Base-by-base conservation (phyloP, 192 early-diverging fungal species). In the Glomus cerebriforme region DNA sequence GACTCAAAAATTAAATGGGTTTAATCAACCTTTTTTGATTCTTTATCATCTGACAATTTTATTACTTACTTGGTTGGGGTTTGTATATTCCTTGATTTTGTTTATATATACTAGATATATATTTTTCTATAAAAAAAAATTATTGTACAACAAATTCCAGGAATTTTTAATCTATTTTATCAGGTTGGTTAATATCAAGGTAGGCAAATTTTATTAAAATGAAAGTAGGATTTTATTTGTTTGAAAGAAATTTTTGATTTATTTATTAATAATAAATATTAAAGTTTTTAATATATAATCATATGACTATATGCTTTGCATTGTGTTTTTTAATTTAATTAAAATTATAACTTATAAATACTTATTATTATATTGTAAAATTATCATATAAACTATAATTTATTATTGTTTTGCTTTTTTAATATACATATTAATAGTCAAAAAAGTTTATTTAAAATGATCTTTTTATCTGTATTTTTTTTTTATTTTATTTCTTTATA, bases 161-260 rank as follows among this genome's bases (percentile, higher is more conserved):
- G 27, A 27, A 63, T 9, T 27, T 63, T 24, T 12, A 32, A 54
- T 19, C 47, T 54, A 54, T 54, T 54, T 54, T 64, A 31, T 64
- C 62, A 64, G 62, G 62, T 64, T 64, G 62, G 62, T 64, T 64
- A 54, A 64, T 64, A 64, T 64, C 62, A 64, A 64, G 62, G 62
- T 64, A 64, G 62, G 62, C 26, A 64, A 64, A 32, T 64, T 64
- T 64, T 64, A 64, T 64, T 64, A 31, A 64, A 64, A 31, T 43
- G 62, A 17, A 22, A 31, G 62, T 13, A 17, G 24, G 62, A 31
- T 64, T 64, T 64, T 17, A 63, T 31, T 17, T 19, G 13, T 54
- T 54, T 19, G 47, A 54, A 54, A 17, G 64, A 43, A 37, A 7
- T 12, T 43, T 43, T 1, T 43, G 39, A 43, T 43, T 43, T 43